phyloP scores from a whole-genome alignment of 768 basidiomycete species.

The Auricularia sp. region DNA sequence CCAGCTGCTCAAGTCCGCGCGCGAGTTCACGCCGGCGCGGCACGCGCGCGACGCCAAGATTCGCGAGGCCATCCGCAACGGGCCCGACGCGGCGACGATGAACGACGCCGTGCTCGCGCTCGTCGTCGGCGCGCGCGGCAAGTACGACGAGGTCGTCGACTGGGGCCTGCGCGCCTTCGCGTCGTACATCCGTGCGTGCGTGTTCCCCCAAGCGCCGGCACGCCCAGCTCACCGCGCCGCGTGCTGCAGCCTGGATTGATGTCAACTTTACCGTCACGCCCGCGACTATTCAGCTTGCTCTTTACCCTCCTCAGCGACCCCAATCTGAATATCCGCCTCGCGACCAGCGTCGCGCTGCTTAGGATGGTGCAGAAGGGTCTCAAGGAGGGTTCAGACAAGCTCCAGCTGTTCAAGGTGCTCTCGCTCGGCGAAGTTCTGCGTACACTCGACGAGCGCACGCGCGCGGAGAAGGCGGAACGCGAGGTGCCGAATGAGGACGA shows the following conservation, averaged over 20 bases:
- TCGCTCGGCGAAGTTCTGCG: conserved; percentile 75
- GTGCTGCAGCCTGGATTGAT: conserved; percentile 81
- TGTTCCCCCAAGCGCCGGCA: neutral
- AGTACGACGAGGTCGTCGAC: conserved; percentile 68
- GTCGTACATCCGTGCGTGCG: conserved; percentile 81
- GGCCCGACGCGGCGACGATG: conserved; percentile 69
- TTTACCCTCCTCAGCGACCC: conserved; percentile 74
- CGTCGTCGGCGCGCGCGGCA: conserved; percentile 51
- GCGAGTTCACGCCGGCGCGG: conserved; percentile 57
- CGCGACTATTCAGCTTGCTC: conserved; percentile 75
- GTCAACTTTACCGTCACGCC: conserved; percentile 93
- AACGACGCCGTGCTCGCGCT: conserved; percentile 83
- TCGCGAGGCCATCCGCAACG: conserved; percentile 79
- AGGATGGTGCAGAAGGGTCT: conserved; percentile 88
- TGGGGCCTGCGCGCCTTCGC: conserved; percentile 88
- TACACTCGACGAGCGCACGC: conserved; percentile 68
- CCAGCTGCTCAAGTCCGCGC: conserved; percentile 81
- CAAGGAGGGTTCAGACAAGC: conserved; percentile 81
- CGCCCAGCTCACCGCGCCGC: conserved; percentile 2
- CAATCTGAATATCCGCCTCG: conserved; percentile 69
- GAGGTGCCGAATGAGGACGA: conserved; percentile 71
- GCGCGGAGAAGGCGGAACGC: conserved; percentile 42
- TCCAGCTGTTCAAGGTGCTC: conserved; percentile 82
- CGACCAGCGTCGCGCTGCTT: conserved; percentile 68
- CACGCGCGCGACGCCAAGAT: conserved; percentile 76